Base-by-base conservation (phyloP, 306 rosid species). In the Senna tora region DNA sequence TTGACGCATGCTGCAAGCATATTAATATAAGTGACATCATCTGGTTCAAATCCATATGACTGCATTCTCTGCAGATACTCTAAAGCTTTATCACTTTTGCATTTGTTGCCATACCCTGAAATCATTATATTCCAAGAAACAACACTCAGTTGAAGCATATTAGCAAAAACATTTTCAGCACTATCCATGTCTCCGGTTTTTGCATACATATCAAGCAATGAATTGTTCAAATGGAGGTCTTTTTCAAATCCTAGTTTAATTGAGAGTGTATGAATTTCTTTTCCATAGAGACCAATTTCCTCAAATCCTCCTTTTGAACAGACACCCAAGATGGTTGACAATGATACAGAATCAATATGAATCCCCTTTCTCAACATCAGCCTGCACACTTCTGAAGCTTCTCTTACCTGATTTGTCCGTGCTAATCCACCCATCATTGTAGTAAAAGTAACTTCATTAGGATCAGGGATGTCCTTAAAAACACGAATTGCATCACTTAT, bases 111-210 rank as follows among this genome's bases (percentile, higher is more conserved):
- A 75, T 76, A 86, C 53, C 96, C 92, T 41, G 87, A 71, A 34
- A 90, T 90, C 91, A 87, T 87, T 80, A 90, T 77, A 64, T 90
- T 90, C 90, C 96, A 90, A 71, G 97, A 84, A 74, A 91, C 92
- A 71, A 76, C 55, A 72, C 86, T 84, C 4, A 57, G 60, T 66
- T 52, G 69, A 5, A 79, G 72, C 77, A 91, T 34, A 82, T 46
- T 52, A 60, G 59, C 25, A 50, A 91, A 91, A 76, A 88, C 68
- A 75, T 81, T 86, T 71, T 83, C 87, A 8, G 95, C 89, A 56
- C 81, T 78, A 53, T 75, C 63, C 86, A 91, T 86, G 74, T 88
- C 90, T 34, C 83, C 85, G 56, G 50, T 66, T 81, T 90, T 90
- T 2, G 90, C 84, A 62, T 86, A 88, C 92, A 86, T 84, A 63